Evolutionary conservation across 2,329 filamentous ascomycete genomes (phyloP), one percentile per base, ranked within the genome.

Genomic region (Golovinomyces cichoracearum): DNA sequence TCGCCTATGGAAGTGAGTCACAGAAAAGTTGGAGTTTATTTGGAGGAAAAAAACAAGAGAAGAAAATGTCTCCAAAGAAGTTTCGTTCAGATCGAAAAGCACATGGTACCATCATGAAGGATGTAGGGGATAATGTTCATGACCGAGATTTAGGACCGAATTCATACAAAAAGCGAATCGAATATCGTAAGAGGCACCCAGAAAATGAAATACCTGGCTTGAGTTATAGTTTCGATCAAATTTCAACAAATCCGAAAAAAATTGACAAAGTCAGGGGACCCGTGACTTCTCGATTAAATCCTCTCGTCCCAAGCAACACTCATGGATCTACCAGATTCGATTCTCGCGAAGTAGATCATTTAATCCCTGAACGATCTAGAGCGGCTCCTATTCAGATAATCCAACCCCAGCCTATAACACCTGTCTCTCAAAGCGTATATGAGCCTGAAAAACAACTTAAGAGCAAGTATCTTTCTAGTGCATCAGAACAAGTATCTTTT

Each of bases 371-470:
- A 15, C 68, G 73, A 38, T 72, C 77, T 4, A 73, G 66, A 5
- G 67, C 73, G 0, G 70, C 84, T 5, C 68, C 74, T 0, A 70
- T 84, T 27, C 76, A 78, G 10, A 68, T 94, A n/a, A 80, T 90
- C 60, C 83, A 93, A 56, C 86, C 86, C 2, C 79, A 85, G 55
- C 86, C 86, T 1, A 72, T 83, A 50, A 69, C 72, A 2, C 83
- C 82, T 0, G 75, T 92, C 2, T 77, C 78, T 33, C 72, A 73
- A 52, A 72, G 73, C 17, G 70, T 86, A 1, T 82, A 83, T 56
- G 70, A 76, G 45, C 65, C 66, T 61, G 21, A 57, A 61, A 47
- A 65, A 63, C 33, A 29, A 5, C 26, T 60, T 56, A 31, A 50
- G 4, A 15, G 12, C 4, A 27, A 44, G 7, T 15, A 15, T 27